Percentiles rank a stretch among this genome's conserved stretches.
phyloP scores from a whole-genome alignment of 495 filamentous ascomycete genomes.

The Aspergillus homomorphus region DNA sequence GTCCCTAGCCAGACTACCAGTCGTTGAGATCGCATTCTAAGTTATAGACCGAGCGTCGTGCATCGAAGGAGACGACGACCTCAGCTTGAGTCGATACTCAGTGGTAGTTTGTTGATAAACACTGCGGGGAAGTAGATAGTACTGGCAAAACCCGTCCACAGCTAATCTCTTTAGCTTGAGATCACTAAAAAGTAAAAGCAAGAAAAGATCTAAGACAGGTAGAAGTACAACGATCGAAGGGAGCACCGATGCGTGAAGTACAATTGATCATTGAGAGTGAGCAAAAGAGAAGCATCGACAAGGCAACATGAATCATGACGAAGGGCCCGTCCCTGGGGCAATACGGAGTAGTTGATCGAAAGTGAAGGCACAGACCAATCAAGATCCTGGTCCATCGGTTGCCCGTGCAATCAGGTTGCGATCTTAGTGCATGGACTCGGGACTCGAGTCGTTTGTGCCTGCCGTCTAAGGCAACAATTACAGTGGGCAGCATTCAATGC shows the following conservation, averaged over 20 bases:
- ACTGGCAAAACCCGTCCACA: background rate
- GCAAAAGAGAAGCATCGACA: background rate
- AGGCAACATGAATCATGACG: background rate
- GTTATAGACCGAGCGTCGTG: constrained; percentile 27
- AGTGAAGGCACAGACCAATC: background rate
- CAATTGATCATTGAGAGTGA: background rate
- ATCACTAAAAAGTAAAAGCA: background rate
- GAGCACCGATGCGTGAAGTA: no score
- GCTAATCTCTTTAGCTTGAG: background rate
- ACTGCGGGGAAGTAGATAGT: background rate
- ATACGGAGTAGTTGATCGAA: background rate
- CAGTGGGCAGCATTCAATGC: no score
- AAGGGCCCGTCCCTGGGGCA: background rate
- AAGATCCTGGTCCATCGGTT: background rate
- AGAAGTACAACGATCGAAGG: no score
- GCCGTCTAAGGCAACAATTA: no score
- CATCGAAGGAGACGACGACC: constrained; percentile 16
- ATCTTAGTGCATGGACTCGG: no score
- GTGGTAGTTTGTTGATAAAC: background rate
- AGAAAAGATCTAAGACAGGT: background rate
- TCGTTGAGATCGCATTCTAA: constrained; percentile 43
- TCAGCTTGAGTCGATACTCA: background rate
- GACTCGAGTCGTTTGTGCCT: no score
- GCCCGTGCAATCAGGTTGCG: background rate
- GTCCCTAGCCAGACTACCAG: constrained; percentile 32